Evolutionary conservation across 1,139 yeast genomes (phyloP), one percentile per base, ranked within the genome.

Genomic region (Meyerozyma elateridarum): DNA sequence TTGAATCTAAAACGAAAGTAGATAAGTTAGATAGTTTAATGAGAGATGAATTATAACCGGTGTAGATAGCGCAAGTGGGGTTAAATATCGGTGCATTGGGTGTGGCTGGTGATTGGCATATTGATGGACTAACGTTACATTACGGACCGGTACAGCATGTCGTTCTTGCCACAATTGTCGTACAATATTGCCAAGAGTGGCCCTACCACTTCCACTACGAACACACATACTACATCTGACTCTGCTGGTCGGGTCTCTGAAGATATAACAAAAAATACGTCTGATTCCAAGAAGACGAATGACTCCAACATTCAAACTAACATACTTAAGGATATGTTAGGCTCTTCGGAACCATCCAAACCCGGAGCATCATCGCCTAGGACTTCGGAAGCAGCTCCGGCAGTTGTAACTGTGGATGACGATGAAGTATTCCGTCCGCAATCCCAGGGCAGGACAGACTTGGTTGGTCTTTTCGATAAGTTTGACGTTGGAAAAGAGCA

Each of bases 121-220:
- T 15, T 24, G 15, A 18, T 11, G 19, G 9, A 20, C 6, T 20
- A 14, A 28, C 18, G n/a, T 21, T 9, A 21, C 9, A 13, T 13
- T 14, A 13, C 13, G 24, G 12, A 4, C 12, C n/a, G n/a, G n/a
- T n/a, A n/a, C 15, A 31, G 38, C 16, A 61, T 59, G 66, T 48
- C 65, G 14, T 59, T 53, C 43, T 60, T 54, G 38, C 59, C 51
- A 36, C 61, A 54, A 31, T 50, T 63, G 32, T 55, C 59, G n/a
- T 66, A 65, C 42, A 64, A 52, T 37, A 52, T 64, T 13, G 49
- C 65, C 29, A 67, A 67, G 44, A 48, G 73, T 6, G 53, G 62
- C 2, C 61, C 73, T n/a, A 67, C 73, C 3, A 67, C 73, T 2
- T 64, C 71, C 16, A 64, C 71, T 9, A 56, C 62, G n/a, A 64